Evolutionary conservation across 1,284 basidiomycete genomes (phyloP).

Genomic region (Exobasidium cylindrosporum): DNA sequence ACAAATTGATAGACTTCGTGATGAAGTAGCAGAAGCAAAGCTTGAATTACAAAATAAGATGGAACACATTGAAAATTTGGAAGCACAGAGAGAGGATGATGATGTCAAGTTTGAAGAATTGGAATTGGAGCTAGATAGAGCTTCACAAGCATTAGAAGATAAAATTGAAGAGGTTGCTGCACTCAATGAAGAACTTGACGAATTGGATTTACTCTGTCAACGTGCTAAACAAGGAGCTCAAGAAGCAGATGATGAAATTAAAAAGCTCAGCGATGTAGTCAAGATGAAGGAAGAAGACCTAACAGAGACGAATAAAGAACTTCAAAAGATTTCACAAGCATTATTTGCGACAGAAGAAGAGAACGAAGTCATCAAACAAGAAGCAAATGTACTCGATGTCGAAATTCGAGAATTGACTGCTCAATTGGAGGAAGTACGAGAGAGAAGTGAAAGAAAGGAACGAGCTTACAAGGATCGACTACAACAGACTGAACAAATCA

Average conservation of each 20-base stretch:
- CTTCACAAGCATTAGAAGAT: conserved; percentile 29
- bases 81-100: conserved; percentile 29
- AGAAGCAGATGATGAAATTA: conserved; percentile 10
- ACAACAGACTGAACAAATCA: background rate
- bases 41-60: conserved; percentile 44
- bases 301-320: conserved; percentile 61
- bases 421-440: conserved; percentile 9
- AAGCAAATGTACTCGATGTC: conserved; percentile 57
- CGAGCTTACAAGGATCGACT: conserved; percentile 10
- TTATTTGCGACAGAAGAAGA: conserved; percentile 29
- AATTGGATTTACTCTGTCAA: conserved; percentile 11
- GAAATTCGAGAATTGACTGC: conserved; percentile 17
- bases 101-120: conserved; percentile 29
- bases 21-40: conserved; percentile 46
- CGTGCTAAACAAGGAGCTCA: background rate
- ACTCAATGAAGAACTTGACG: conserved; percentile 29
- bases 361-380: conserved; percentile 32
- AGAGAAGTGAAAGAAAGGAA: conserved; percentile 6
- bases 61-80: conserved; percentile 43
- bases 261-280: conserved; percentile 24
- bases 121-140: conserved; percentile 40
- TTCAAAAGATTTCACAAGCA: conserved; percentile 60
- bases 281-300: conserved; percentile 55
- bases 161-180: conserved; percentile 57
- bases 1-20: conserved; percentile 25